Base-by-base conservation (phyloP, 2,329 filamentous ascomycete genomes). In the Zarea fungicola region DNA sequence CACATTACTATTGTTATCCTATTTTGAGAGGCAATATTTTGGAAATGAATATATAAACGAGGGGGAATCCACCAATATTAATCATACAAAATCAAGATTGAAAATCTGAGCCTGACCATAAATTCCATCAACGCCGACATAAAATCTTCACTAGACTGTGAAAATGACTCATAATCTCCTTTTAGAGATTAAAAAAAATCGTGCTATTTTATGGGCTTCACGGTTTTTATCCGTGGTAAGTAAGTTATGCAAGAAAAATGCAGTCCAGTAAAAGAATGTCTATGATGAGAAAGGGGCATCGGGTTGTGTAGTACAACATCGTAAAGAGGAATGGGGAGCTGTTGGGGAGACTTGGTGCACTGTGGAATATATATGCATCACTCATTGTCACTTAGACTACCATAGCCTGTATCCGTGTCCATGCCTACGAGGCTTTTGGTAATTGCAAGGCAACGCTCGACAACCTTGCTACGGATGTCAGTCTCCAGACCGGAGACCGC, bases 391-490 rank as follows among this genome's bases (percentile, higher is more conserved):
- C 71, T 76, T 71, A 79, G 76, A 54, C 73, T 81, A 41, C 72
- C 78, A 60, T 83, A 83, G 7, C 80, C 80, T 2, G 75, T 74
- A 56, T 84, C 81, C 11, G 69, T 64, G 50, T 81, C 75, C 74
- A 84, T 82, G 8, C 80, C 79, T 7, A 82, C 73, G 31, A 79
- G 66, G 42, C 67, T 73, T 60, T 78, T 80, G 13, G 76, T 80
- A 29, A 84, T 72, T 10, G 63, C 58, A 16, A 84, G 62, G 52
- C 80, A 84, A 44, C 72, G 69, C 42, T 78, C 72, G 4, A 84
- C 74, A 56, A 83, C 72, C 53, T 69, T 68, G 49, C 72, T 70
- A 50, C 78, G 74, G n/a, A 79, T 63, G 13, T 73, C 69, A 2
- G 68, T 66, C 16, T 71, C 67, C n/a, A 84, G 64, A 2, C 75